Evolutionary conservation across 495 filamentous ascomycete genomes (phyloP), one percentile per base, ranked within the genome.

Genomic region (Aspergillus ostianus): DNA sequence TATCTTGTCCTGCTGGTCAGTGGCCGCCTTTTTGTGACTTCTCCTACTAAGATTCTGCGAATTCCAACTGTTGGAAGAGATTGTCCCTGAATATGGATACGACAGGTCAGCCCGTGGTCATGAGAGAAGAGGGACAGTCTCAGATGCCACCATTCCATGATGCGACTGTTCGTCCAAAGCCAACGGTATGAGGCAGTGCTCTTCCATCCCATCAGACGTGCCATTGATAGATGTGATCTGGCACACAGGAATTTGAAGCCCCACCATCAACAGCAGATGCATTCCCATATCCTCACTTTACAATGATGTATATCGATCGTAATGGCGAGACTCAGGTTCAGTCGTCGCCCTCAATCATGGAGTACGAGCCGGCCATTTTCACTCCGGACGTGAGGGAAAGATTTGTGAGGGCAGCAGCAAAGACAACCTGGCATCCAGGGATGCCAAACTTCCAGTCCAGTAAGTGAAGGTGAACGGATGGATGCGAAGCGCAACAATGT

Each of bases 281-380:
- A 17, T 57, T 72, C 32, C 69, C 70, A 20, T 73, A 74, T 21
- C 65, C 71, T 0, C 77, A 78, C 50, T 79, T 71, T 47, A 74
- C 74, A 27, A 57, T 78, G 56, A 69, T 79, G 48, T 79, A 72
- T 52, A 64, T 77, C 23, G 71, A 79, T 53, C 67, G 71, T 17
- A 70, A 73, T 56, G 75, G 77, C 6, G 63, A 76, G 30, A 59
- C 72, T 36, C 67, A 70, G 44, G 53, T 72, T 0, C 67, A 74
- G 27, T 64, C 66, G 18, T 78, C 77, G 0, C 60, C 68, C 3
- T 77, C 74, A 49, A 69, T 79, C 21, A 66, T 69, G 15, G 73
- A 70, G 13, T 72, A 66, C 48, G 73, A 70, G 30, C 70, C 68
- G 8, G 61, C 64, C 0, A 73, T 79, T 18, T 79, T 79, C 64